Conservation (phyloP, 305 asterid species). For the Nicotiana rustica region DNA sequence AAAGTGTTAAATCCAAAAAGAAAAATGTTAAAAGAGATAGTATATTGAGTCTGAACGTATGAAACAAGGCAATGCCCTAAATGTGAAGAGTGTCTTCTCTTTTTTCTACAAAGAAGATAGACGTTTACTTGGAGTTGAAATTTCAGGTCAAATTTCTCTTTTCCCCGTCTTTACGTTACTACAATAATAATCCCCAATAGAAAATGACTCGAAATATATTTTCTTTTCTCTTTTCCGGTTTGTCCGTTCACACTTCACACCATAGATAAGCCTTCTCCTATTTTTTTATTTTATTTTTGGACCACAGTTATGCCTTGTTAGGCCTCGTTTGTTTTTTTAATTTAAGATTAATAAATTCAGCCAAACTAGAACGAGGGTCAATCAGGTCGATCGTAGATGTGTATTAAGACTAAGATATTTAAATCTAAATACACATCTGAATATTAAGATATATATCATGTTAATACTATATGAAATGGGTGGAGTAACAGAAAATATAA, state of each 20-base stretch:
- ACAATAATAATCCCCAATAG: not conserved
- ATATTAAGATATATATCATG: too few species aligned
- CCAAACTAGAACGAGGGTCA: too few species aligned
- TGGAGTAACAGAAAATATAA: too few species aligned
- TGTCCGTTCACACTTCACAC: not conserved
- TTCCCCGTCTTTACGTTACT: slow-evolving; percentile 13
- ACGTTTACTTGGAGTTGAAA: not conserved
- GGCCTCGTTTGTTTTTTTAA: too few species aligned
- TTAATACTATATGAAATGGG: too few species aligned
- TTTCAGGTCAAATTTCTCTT: not conserved
- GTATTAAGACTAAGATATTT: too few species aligned
- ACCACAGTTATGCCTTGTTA: not conserved
- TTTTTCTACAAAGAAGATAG: not conserved
- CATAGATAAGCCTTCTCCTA: not conserved
- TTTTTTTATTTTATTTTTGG: too few species aligned
- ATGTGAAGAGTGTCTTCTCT: not conserved
- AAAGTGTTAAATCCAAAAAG: too few species aligned
- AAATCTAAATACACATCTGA: too few species aligned
- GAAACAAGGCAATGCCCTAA: not conserved
- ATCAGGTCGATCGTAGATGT: too few species aligned
- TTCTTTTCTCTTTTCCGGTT: not conserved
- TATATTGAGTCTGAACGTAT: not conserved
- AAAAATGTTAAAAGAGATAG: too few species aligned
- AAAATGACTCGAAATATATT: not conserved
- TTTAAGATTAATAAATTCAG: too few species aligned